These are phyloP conservation scores for Apiospora hydei DNA, from an alignment of 2,329 filamentous ascomycete genomes.

Conservation along the genomic window DNA sequence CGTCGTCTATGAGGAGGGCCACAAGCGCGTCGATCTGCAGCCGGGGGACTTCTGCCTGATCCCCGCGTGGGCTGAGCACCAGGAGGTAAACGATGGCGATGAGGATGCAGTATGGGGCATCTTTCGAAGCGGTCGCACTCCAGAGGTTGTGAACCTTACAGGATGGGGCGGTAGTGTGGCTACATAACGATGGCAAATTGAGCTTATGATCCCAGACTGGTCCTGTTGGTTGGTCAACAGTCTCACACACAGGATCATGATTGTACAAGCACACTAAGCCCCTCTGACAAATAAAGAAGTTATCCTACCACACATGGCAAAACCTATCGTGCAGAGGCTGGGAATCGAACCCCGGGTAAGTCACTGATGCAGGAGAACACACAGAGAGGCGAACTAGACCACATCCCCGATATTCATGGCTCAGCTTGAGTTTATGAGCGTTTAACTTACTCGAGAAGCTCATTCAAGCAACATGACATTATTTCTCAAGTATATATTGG, in stretches of 20 bases:
- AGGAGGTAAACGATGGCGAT: conserved; percentile 63
- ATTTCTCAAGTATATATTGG: too few species aligned
- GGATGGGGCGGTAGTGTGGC: conserved; percentile 48
- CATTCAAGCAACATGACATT: too few species aligned
- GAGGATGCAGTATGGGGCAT: conserved; percentile 63
- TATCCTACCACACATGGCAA: neutral
- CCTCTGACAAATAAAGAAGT: too few species aligned
- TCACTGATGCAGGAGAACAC: neutral
- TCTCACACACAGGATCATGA: too few species aligned
- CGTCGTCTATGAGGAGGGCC: conserved; percentile 55
- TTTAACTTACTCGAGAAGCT: too few species aligned
- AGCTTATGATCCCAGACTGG: neutral
- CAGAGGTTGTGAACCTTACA: conserved; percentile 57
- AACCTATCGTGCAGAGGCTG: neutral
- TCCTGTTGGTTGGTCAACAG: too few species aligned
- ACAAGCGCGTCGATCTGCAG: conserved; percentile 52
- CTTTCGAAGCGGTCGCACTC: conserved; percentile 54
- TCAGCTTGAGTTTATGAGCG: neutral
- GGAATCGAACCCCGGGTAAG: neutral
- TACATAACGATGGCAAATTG: neutral
- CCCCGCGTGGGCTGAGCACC: conserved; percentile 60
- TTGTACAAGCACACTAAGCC: too few species aligned
- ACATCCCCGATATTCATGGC: neutral
- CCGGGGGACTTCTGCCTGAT: conserved; percentile 62
- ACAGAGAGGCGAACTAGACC: too few species aligned